These are phyloP conservation scores for Candida nanaspora DNA, from an alignment of 805 yeast species.

Conservation along the genomic window DNA sequence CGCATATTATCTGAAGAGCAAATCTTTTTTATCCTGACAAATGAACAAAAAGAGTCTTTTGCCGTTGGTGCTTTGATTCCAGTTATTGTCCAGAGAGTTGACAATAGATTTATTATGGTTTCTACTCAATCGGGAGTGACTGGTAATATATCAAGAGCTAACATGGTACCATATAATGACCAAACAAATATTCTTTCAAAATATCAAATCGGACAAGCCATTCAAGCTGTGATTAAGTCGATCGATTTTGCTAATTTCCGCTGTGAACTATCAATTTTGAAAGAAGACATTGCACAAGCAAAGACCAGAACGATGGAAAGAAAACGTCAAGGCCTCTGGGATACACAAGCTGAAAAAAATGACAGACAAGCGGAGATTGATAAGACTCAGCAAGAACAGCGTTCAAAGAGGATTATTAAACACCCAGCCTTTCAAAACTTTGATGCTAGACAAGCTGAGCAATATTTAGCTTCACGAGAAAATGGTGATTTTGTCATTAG, in stretches of 20 bases:
- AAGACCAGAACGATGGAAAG: slow-evolving; percentile 30
- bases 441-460: slow-evolving; percentile 85
- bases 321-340: slow-evolving; percentile 70
- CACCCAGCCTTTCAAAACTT: slow-evolving; percentile 88
- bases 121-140: slow-evolving; percentile 49
- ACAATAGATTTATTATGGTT: slow-evolving; percentile 30
- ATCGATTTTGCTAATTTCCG: slow-evolving; percentile 70
- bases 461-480: slow-evolving; percentile 76
- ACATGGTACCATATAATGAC: slow-evolving; percentile 39
- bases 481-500: slow-evolving; percentile 92
- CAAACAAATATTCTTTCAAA: slow-evolving; percentile 30
- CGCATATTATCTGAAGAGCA: slow-evolving; percentile 59
- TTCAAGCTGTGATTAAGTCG: slow-evolving; percentile 69
- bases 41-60: slow-evolving; percentile 70
- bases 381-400: slow-evolving; percentile 57
- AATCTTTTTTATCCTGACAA: slow-evolving; percentile 83
- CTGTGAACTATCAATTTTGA: slow-evolving; percentile 66
- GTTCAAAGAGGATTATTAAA: slow-evolving; percentile 71
- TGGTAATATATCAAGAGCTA: slow-evolving; percentile 25
- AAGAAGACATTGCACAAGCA: slow-evolving; percentile 55
- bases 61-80: slow-evolving; percentile 68
- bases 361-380: slow-evolving; percentile 54
- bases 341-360: slow-evolving; percentile 62
- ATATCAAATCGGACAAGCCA: slow-evolving; percentile 66
- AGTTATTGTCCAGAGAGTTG: slow-evolving; percentile 62